A percentile compares a stretch with the other conserved stretches of the same genome.
Conservation (phyloP, 306 rosid genomes). For the Lablab purpureus region DNA sequence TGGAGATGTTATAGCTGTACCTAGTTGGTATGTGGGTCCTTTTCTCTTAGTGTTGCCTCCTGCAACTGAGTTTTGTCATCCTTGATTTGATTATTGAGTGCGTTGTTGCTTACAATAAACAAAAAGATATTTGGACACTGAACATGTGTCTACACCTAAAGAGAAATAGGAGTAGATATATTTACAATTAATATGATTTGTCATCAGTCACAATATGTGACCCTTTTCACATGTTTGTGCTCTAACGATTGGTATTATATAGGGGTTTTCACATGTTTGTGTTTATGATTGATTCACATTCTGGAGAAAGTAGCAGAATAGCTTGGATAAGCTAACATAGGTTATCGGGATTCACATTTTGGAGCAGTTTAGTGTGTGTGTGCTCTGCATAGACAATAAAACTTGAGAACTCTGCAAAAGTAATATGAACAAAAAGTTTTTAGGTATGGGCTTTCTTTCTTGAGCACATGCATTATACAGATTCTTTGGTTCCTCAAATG, state of each 20-base stretch:
- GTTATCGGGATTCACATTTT: too few species aligned
- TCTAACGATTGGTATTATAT: too few species aligned
- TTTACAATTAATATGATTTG: too few species aligned
- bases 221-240: not conserved
- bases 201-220: not conserved
- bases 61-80: conserved; percentile 3
- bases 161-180: not conserved
- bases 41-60: not conserved
- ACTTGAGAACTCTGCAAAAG: too few species aligned
- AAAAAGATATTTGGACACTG: not conserved
- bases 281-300: not conserved
- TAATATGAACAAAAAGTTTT: not conserved
- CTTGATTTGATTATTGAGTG: conserved; percentile 28
- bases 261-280: not conserved
- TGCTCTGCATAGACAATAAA: too few species aligned
- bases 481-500: not conserved
- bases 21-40: not conserved
- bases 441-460: not conserved
- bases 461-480: not conserved
- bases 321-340: too few species aligned
- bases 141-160: not conserved
- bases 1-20: not conserved
- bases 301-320: too few species aligned
- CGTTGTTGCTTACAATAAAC: conserved; percentile 15
- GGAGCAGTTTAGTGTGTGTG: too few species aligned